These are phyloP conservation scores for Elsinoe necatrix DNA, from an alignment of 2,329 filamentous ascomycete genomes.

Conservation along the genomic window DNA sequence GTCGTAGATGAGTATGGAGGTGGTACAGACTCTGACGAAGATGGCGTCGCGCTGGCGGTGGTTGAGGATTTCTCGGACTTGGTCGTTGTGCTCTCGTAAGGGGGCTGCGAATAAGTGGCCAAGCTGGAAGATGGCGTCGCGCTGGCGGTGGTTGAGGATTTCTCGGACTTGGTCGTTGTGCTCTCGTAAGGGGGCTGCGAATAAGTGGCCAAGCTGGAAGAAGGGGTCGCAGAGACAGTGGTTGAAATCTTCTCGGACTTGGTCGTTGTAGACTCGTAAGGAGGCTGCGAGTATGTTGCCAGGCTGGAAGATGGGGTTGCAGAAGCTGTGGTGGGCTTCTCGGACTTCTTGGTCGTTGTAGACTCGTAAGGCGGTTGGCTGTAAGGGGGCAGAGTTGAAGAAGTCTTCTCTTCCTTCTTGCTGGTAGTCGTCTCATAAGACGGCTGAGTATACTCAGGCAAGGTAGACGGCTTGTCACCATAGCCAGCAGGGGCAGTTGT, in stretches of 20 bases:
- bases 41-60: not conserved
- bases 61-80: not conserved
- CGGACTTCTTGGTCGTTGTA: not conserved
- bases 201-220: not conserved
- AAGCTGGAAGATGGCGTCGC: not conserved
- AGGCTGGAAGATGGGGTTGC: not conserved
- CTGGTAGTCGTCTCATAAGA: not conserved
- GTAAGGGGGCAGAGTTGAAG: not conserved
- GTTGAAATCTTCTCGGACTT: not conserved
- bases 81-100: not conserved
- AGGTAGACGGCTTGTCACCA: not conserved
- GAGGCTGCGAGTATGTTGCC: not conserved
- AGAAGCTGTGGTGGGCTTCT: not conserved
- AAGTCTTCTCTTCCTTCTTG: not conserved
- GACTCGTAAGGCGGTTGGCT: not conserved
- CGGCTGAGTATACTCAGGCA: not conserved
- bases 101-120: not conserved
- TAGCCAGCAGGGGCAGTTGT: not conserved
- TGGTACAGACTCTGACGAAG: not conserved
- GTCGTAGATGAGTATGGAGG: no score
- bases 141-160: not conserved
- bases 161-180: not conserved
- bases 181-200: not conserved
- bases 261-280: not conserved
- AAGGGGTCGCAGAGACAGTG: not conserved